Base-by-base conservation (phyloP, 331 rosid species). In the Dryas integrifolia region DNA sequence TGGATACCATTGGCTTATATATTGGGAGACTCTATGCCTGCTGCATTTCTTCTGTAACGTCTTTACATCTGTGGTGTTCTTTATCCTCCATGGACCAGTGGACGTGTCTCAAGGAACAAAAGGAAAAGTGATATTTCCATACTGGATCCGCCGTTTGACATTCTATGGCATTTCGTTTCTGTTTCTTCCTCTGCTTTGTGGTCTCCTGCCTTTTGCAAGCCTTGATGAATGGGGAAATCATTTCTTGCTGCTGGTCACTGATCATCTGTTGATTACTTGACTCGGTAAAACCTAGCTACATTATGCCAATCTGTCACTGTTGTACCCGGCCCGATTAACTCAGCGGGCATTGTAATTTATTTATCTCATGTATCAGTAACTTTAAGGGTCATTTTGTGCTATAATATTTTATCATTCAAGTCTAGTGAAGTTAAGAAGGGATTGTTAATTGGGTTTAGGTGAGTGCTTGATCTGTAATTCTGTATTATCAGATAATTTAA, bases 131-230 rank as follows among this genome's bases (percentile, higher is more conserved):
- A 38, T 74, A 9, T 58, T 88, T 14, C 83, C 77, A 4, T 80
- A 88, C 65, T 84, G 98, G 96, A 72, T 89, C 69, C 90, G 98
- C 57, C 72, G 82, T 4, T 40, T 55, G 76, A 15, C 76, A 69
- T 91, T 89, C 84, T 85, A 86, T 45, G 52, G 73, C 5, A 12
- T 49, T 52, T 40, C 84, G 75, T 85, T 86, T 15, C 40, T 81
- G 58, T 46, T 87, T 79, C 88, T 89, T 41, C 98, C 98, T 13
- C 48, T 89, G 75, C 51, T 70, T 8, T 91, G 97, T 63, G 97
- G 97, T 55, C 92, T 91, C 18, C 5, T 76, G 72, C 98, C 98
- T 51, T 93, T 93, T 79, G 97, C 97, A 38, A 85, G 88, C 84
- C 53, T 77, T 47, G 80, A 50, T 57, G 89, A 88, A 60, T 91